These are phyloP conservation scores for Combretum micranthum DNA, from an alignment of 345 rosid genomes.

Conservation along the genomic window DNA sequence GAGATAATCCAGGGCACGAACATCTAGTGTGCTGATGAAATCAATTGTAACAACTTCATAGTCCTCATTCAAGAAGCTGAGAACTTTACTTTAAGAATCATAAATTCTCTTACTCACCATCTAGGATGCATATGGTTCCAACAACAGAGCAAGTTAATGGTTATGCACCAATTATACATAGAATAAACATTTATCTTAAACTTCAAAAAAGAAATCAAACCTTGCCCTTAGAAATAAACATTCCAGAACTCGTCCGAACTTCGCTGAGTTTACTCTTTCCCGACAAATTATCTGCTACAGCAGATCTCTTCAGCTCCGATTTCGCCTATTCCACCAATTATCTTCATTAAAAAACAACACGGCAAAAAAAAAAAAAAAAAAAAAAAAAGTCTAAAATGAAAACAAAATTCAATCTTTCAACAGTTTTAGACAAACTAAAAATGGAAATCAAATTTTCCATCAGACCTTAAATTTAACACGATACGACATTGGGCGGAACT, in stretches of 20 bases:
- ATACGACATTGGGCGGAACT: constrained; percentile 11
- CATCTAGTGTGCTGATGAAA: no score
- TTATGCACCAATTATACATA: no score
- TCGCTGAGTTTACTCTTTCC: constrained; percentile 83
- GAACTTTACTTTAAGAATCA: no score
- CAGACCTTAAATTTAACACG: no score
- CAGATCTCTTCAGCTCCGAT: constrained; percentile 85
- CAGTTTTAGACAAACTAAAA: neutral
- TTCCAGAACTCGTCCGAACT: constrained; percentile 94
- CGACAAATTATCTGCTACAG: constrained; percentile 81
- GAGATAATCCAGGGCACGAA: no score
- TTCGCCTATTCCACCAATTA: constrained; percentile 38
- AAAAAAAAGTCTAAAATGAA: neutral
- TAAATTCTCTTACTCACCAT: no score
- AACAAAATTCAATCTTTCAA: neutral
- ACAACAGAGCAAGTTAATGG: no score
- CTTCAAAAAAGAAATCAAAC: constrained; percentile 25
- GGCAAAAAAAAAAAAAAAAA: constrained; percentile 1
- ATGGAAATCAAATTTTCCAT: no score
- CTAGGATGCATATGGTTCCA: no score
- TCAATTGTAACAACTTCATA: no score
- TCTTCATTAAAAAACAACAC: constrained; percentile 5
- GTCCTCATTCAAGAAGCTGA: no score
- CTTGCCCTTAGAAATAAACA: constrained; percentile 84
- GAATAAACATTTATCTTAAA: neutral